Conservation (phyloP, 2,329 filamentous ascomycete species). For the Monosporascus sp. region DNA sequence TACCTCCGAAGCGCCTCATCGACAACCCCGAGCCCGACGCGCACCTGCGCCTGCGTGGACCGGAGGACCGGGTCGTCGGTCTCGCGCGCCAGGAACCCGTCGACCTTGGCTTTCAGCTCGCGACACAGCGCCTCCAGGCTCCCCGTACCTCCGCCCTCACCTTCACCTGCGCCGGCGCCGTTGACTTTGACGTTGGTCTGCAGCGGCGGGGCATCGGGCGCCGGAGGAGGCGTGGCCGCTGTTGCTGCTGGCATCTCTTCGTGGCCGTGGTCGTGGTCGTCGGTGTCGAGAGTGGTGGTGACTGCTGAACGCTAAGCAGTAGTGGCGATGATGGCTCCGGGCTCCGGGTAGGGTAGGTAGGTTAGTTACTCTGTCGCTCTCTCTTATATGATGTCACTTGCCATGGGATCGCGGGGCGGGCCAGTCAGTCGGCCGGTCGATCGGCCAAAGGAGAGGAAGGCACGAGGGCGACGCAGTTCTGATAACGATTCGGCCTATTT, state of each 20-base stretch:
- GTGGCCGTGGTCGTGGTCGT: too few relatives aligned
- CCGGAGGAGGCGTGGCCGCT: too few relatives aligned
- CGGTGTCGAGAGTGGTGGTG: too few relatives aligned
- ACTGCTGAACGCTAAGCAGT: too few relatives aligned
- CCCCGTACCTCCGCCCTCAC: neutral
- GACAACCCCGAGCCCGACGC: conserved; percentile 66
- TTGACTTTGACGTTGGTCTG: neutral
- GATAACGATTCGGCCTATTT: too few relatives aligned
- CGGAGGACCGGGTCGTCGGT: conserved; percentile 52
- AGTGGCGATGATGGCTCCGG: too few relatives aligned
- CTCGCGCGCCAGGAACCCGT: conserved; percentile 59
- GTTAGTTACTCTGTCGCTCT: neutral
- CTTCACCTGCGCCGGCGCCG: conserved; percentile 3
- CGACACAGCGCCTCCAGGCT: conserved; percentile 11
- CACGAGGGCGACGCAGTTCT: too few relatives aligned
- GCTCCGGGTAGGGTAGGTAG: too few relatives aligned
- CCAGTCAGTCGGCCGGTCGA: too few relatives aligned
- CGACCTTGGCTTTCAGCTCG: conserved; percentile 53
- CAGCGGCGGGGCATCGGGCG: neutral
- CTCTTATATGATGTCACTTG: neutral
- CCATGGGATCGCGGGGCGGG: neutral
- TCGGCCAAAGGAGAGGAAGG: too few relatives aligned
- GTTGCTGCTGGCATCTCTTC: too few relatives aligned
- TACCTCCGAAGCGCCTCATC: conserved; percentile 71
- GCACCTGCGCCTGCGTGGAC: conserved; percentile 69